Base-by-base conservation (phyloP, 352 stramenopile species). In the Pythium grandisporangium region DNA sequence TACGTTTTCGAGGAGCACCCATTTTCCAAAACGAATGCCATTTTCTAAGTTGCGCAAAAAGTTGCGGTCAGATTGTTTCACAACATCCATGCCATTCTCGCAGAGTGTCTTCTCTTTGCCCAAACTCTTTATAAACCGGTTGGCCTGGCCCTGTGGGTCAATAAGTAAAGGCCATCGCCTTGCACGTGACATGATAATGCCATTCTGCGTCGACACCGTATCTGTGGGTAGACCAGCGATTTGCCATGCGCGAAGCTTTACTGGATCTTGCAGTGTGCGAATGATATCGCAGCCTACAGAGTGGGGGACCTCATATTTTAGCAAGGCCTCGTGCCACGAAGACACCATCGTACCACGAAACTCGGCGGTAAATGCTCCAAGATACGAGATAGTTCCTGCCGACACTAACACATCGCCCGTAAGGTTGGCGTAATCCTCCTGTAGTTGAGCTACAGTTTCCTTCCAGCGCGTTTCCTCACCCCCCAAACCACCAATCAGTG, bases 151-250 rank as follows among this genome's bases (percentile, higher is more conserved):
- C 57, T 96, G 87, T 6, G 87, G 87, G 30, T 96, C 87, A 22
- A 96, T 96, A 6, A 96, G 48, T 16, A 96, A 53, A 1, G 87
- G 72, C 87, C 85, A 96, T 8, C 87, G 63, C 36, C 82, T 61
- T 5, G 85, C 79, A 17, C 69, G 61, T 0, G 69, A 72, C 59
- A 96, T 95, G 34, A 96, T 94, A 26, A 96, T 93, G 11, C 91
- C 94, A 50, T 98, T 97, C 41, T 98, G 88, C 11, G 88, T 97
- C 24, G 81, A 95, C n/a, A 96, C 62, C 0, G 74, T 84, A 41
- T 96, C 87, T 0, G 77, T 87, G 2, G 87, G 87, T 2, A 96
- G 63, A 0, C 80, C 81, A 19, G 75, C 72, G 36, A 96, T 90
- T 47, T 95, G 81, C 86, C 86, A 96, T 6, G 73, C 64, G 2